phyloP scores from a whole-genome alignment of 1,139 yeast species.

The Kodamaea sp. region DNA sequence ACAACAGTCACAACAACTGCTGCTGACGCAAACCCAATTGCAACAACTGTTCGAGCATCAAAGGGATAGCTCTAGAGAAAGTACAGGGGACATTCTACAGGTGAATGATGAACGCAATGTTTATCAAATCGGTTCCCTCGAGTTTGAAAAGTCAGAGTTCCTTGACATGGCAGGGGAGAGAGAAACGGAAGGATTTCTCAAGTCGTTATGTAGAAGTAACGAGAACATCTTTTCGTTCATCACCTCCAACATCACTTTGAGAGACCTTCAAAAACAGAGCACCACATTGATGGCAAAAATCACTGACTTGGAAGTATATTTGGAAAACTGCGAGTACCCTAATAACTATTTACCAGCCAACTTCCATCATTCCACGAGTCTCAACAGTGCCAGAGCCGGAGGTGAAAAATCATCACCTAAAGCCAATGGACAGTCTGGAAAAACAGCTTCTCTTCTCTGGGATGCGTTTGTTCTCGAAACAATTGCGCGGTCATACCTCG shows the following conservation, averaged over 20 bases:
- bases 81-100: slow-evolving; percentile 12
- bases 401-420: slow-evolving; percentile 5
- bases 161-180: slow-evolving; percentile 48
- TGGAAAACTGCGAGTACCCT: slow-evolving; percentile 46
- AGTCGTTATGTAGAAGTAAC: slow-evolving; percentile 46
- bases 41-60: slow-evolving; percentile 4
- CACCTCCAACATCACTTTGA: slow-evolving; percentile 45
- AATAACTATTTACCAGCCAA: slow-evolving; percentile 22
- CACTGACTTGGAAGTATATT: slow-evolving; percentile 31
- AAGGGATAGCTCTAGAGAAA: slow-evolving; percentile 12
- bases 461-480: slow-evolving; percentile 27
- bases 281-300: slow-evolving; percentile 38
- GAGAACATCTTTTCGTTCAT: slow-evolving; percentile 50
- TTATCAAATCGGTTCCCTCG: slow-evolving; percentile 57
- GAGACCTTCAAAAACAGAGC: slow-evolving; percentile 51
- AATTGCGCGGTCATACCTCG: slow-evolving; percentile 34
- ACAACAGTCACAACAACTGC: slow-evolving; percentile 2
- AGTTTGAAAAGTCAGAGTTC: slow-evolving; percentile 53
- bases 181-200: slow-evolving; percentile 53
- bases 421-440: slow-evolving; percentile 2
- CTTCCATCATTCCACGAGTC: slow-evolving; percentile 7
- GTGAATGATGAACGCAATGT: slow-evolving; percentile 25
- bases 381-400: slow-evolving; percentile 6
- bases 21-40: slow-evolving; percentile 2
- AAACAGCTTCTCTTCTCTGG: slow-evolving; percentile 12